Evolutionary conservation across 805 yeast species (phyloP), one percentile per base, ranked within the genome.

Genomic region (Lipomyces starkeyi): DNA sequence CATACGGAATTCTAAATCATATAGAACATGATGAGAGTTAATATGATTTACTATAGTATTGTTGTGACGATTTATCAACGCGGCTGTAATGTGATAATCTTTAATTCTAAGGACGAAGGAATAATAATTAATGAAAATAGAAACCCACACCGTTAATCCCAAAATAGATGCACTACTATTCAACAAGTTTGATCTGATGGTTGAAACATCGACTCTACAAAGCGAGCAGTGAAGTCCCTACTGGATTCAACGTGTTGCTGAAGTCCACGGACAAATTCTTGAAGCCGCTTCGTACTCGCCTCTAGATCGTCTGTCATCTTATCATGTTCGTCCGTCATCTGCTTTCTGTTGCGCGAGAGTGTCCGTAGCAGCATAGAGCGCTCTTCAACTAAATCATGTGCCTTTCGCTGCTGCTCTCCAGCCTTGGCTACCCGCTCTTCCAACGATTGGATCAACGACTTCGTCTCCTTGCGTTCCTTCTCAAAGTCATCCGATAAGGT

Each of bases 171-270:
- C 25, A 17, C 49, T 43, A n/a, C 22, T 43, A 43, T 17, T 17
- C 49, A 43, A n/a, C 7, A 17, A 5, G 20, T n/a, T n/a, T 43
- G 22, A 43, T 43, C 34, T 29, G 8, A n/a, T 22, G 56, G 9
- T 17, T 22, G 34, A 22, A 25, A 9, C 56, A 27, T 35, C 9
- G 20, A 61, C 35, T 52, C 57, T 25, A 9, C 13, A n/a, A 57
- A 43, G 7, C 37, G 58, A 11, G 62, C 37, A 11, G 64, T 17
- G 47, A 69, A 69, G 20, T 67, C 9, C 34, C 32, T 52, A 35
- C 43, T 65, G 34, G 34, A 43, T n/a, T 34, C 66, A 14, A 63
- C 64, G 32, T 69, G 67, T 29, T 59, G 32, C 55, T 68, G 69
- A 11, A 68, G 37, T 20, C 62, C 69, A 11, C 61, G 32, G 14